These are phyloP conservation scores for Neurospora tetrasperma DNA, from an alignment of 495 filamentous ascomycete species.

Conservation along the genomic window DNA sequence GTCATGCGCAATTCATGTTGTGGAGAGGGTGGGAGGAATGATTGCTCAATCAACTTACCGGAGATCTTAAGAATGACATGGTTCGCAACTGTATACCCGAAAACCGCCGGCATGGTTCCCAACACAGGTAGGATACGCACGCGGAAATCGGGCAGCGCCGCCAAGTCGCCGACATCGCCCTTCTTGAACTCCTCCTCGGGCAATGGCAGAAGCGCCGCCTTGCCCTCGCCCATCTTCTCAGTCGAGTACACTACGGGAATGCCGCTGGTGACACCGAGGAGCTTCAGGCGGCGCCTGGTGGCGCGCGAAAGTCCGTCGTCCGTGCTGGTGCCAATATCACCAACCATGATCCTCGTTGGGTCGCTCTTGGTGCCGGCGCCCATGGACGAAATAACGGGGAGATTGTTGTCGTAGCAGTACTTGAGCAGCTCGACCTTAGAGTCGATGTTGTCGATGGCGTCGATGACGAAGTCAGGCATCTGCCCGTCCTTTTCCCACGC, in stretches of 20 bases:
- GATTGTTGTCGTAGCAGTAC: slow-evolving; percentile 66
- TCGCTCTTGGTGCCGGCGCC: slow-evolving; percentile 96
- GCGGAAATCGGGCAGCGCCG: slow-evolving; percentile 83
- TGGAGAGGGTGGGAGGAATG: background rate
- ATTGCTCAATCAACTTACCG: slow-evolving; percentile 15
- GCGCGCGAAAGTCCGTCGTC: slow-evolving; percentile 85
- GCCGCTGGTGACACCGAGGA: slow-evolving; percentile 69
- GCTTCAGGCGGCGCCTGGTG: slow-evolving; percentile 68
- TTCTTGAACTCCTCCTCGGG: slow-evolving; percentile 81
- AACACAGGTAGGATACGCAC: slow-evolving; percentile 89
- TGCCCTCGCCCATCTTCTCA: slow-evolving; percentile 83
- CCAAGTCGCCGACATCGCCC: slow-evolving; percentile 78
- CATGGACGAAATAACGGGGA: slow-evolving; percentile 90
- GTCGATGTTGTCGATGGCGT: slow-evolving; percentile 97
- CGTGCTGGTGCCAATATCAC: slow-evolving; percentile 79
- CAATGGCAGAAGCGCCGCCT: slow-evolving; percentile 78
- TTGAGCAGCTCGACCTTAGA: slow-evolving; percentile 87
- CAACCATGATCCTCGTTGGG: slow-evolving; percentile 81
- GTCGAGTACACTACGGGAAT: slow-evolving; percentile 90
- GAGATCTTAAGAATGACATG: slow-evolving; percentile 81
- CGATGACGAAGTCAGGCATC: slow-evolving; percentile 76
- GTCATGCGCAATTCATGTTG: background rate
- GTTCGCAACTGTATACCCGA: slow-evolving; percentile 84
- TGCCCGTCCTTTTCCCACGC: slow-evolving; percentile 49
- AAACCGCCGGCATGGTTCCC: slow-evolving; percentile 94